These are phyloP conservation scores for Exserohilum rostratum DNA, from an alignment of 2,329 filamentous ascomycete species.

Conservation along the genomic window DNA sequence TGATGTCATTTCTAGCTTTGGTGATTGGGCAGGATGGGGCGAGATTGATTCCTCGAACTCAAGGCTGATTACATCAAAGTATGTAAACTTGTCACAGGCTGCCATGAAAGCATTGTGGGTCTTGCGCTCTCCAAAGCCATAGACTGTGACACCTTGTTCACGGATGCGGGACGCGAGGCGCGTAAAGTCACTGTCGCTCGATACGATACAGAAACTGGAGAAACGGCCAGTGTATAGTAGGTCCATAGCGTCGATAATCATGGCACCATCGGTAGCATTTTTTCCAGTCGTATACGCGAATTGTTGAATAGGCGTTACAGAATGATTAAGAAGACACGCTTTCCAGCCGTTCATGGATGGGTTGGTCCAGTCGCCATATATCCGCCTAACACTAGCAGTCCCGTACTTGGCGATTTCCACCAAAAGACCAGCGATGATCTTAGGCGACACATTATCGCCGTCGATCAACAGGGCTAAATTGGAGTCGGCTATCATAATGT, in stretches of 20 bases:
- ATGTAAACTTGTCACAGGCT: constrained; percentile 38
- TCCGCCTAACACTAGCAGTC: constrained; percentile 37
- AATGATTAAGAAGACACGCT: constrained; percentile 19
- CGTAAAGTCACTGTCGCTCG: constrained; percentile 48
- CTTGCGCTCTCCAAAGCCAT: constrained; percentile 43
- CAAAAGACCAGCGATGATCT: constrained; percentile 33
- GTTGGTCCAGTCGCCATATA: constrained; percentile 41
- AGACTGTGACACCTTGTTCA: constrained; percentile 44
- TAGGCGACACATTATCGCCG: constrained; percentile 34
- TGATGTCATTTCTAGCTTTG: neutral
- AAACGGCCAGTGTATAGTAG: constrained; percentile 43
- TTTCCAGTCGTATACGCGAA: constrained; percentile 24
- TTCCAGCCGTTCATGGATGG: constrained; percentile 31
- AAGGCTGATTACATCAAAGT: constrained; percentile 30
- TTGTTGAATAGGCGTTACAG: constrained; percentile 19
- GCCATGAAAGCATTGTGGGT: constrained; percentile 33
- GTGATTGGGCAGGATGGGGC: neutral
- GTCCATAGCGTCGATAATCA: constrained; percentile 49
- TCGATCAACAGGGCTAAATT: constrained; percentile 32
- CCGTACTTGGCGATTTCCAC: constrained; percentile 43
- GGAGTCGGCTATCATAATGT: neutral
- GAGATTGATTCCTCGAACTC: constrained; percentile 13
- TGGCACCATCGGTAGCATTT: constrained; percentile 41
- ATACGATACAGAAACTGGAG: constrained; percentile 43
- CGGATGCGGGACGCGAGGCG: constrained; percentile 43